phyloP scores from a whole-genome alignment of 1,139 yeast genomes.

The Diutina catenulata region DNA sequence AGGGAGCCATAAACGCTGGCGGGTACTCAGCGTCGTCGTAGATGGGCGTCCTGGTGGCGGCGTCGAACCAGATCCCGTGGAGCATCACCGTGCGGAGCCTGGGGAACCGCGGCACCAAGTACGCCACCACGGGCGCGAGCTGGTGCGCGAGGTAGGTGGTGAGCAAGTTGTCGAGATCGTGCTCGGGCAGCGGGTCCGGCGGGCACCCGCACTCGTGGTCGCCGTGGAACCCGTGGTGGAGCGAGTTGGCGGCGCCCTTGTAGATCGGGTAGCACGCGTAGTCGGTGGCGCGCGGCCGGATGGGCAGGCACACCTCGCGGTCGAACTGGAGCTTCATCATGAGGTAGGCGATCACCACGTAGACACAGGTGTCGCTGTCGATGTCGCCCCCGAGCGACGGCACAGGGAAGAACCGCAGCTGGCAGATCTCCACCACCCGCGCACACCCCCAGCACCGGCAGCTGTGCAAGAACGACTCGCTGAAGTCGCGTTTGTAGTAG shows the following conservation, averaged over 20 bases:
- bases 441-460: constrained; percentile 28
- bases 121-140: constrained; percentile 19
- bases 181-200: constrained; percentile 14
- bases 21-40: constrained; percentile 23
- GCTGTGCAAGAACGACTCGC: constrained; percentile 24
- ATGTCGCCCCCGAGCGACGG: constrained; percentile 7
- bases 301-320: constrained; percentile 28
- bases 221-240: constrained; percentile 22
- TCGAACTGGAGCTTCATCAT: constrained; percentile 27
- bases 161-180: constrained; percentile 23
- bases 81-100: constrained; percentile 22
- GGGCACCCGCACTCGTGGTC: constrained; percentile 15
- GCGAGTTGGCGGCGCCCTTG: constrained; percentile 27
- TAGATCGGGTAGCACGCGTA: constrained; percentile 23
- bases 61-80: constrained; percentile 25
- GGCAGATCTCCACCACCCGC: constrained; percentile 16
- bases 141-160: constrained; percentile 28
- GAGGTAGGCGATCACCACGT: constrained; percentile 23
- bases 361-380: constrained; percentile 20
- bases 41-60: constrained; percentile 14
- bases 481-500: constrained; percentile 28
- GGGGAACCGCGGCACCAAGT: constrained; percentile 15
- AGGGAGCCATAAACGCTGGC: constrained; percentile 9
- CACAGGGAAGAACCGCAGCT: constrained; percentile 16
- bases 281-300: constrained; percentile 17